Conservation (phyloP, 306 rosid species). For the Mucuna pruriens region DNA sequence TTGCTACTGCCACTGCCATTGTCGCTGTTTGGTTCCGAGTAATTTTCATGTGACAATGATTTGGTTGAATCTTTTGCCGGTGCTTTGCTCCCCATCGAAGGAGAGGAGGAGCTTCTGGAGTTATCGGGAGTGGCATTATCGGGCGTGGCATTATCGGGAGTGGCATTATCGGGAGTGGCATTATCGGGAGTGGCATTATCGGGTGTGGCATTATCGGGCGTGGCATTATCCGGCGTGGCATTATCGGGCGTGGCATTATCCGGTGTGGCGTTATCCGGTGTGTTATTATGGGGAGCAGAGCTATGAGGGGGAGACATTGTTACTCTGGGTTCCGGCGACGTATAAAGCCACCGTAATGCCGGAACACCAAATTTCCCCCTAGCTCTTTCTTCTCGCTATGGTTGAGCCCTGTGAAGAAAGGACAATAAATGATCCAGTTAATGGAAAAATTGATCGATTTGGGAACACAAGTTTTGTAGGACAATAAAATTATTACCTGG, state of each 20-base stretch:
- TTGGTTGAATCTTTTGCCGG: background rate
- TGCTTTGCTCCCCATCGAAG: background rate
- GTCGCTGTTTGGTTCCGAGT: background rate
- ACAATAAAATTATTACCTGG: conserved; percentile 48
- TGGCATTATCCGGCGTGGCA: conserved; percentile 23
- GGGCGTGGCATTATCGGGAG: conserved; percentile 28
- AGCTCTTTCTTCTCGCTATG: conserved; percentile 39
- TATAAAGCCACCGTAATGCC: conserved; percentile 24
- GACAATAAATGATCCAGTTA: too few relatives aligned
- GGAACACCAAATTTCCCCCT: conserved; percentile 52
- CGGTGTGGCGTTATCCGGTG: background rate
- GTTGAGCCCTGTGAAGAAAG: conserved; percentile 49
- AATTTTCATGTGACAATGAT: background rate
- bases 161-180: conserved; percentile 18
- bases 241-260: background rate
- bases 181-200: conserved; percentile 1
- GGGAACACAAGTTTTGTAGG: too few relatives aligned
- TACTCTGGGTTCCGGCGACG: conserved; percentile 38
- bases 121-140: conserved; percentile 30
- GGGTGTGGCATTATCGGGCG: conserved; percentile 27
- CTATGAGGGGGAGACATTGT: conserved; percentile 53
- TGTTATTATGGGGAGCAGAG: conserved; percentile 26
- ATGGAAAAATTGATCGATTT: too few relatives aligned
- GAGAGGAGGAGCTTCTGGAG: conserved; percentile 16
- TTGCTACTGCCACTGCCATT: background rate